Base-by-base conservation (phyloP, 2,329 filamentous ascomycete species). In the Botrytis elliptica region DNA sequence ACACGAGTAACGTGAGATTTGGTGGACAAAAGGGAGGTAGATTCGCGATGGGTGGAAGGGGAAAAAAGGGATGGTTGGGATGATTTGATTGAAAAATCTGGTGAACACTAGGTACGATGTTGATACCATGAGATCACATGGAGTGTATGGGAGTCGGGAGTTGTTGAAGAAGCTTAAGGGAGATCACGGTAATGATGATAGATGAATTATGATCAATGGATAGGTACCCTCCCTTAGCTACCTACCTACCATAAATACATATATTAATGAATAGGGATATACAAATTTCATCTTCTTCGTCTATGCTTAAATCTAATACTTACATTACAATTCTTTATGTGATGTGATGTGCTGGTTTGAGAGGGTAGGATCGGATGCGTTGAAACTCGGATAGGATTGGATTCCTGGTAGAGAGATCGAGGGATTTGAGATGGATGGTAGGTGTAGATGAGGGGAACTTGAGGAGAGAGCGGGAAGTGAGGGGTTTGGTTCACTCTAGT, bases 191-290 rank as follows among this genome's bases (percentile, higher is more conserved):
- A 68, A 68, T 44, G 29, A 65, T 65, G 66, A 68, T 57, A 68
- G 66, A 68, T 33, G 49, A 57, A 18, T 68, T 68, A 68, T 25
- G 66, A 68, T 42, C 66, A 55, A 57, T 68, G 36, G 55, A 68
- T 42, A 68, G 8, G 40, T 42, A 40, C n/a, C 16, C 52, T 18
- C n/a, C 14, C n/a, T 5, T 18, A 29, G 14, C 52, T 57, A 57
- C n/a, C n/a, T 57, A 42, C 10, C 25, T 42, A 68, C 49, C 36
- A 62, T 70, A 36, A 38, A 57, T 25, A 62, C 38, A 62, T n/a
- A 62, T 9, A 62, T 38, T 46, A 70, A 62, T 62, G 5, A 46
- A 70, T 29, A 60, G 40, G 33, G 12, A 40, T 12, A 40, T 40
- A 38, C 29, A 38, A 14, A 52, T 20, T 44, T 29, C n/a, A 44